Evolutionary conservation across 768 basidiomycete genomes (phyloP).

Genomic region (Tylopilus cervinicoccineus): DNA sequence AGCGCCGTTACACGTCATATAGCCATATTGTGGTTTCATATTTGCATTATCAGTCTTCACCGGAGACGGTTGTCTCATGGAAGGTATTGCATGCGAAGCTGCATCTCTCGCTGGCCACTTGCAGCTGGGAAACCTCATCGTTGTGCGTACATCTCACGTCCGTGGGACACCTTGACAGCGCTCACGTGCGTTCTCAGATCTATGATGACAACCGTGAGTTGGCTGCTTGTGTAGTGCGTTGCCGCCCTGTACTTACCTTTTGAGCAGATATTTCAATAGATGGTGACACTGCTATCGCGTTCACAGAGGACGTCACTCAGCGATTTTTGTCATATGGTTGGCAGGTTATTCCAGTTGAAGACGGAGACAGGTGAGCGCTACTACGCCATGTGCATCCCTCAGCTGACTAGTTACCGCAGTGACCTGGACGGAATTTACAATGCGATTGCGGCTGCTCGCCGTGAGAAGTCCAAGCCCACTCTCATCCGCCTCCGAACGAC

Average conservation of each 20-base stretch:
- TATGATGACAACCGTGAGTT: constrained; percentile 93
- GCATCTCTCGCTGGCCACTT: constrained; percentile 92
- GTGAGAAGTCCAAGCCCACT: constrained; percentile 79
- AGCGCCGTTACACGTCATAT: constrained; percentile 6
- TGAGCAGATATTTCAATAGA: constrained; percentile 89
- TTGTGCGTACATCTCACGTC: constrained; percentile 47
- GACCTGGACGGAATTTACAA: constrained; percentile 75
- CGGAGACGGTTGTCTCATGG: constrained; percentile 96
- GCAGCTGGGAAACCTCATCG: constrained; percentile 89
- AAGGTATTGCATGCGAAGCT: constrained; percentile 92
- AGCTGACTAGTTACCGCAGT: constrained; percentile 35
- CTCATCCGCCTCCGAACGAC: constrained; percentile 84
- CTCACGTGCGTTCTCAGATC: constrained; percentile 44
- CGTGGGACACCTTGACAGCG: constrained; percentile 5
- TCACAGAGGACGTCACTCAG: constrained; percentile 90
- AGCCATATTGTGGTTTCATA: constrained; percentile 1
- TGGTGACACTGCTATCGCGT: constrained; percentile 86
- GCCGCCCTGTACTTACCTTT: constrained; percentile 5
- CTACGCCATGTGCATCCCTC: background rate
- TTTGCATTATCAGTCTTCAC: constrained; percentile 58
- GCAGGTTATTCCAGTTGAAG: constrained; percentile 82
- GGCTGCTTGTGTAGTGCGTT: background rate
- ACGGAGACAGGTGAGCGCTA: constrained; percentile 64
- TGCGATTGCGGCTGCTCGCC: constrained; percentile 74
- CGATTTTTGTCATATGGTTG: constrained; percentile 91